These are phyloP conservation scores for Hirsutella rhossiliensis DNA, from an alignment of 2,329 filamentous ascomycete genomes.

Conservation along the genomic window DNA sequence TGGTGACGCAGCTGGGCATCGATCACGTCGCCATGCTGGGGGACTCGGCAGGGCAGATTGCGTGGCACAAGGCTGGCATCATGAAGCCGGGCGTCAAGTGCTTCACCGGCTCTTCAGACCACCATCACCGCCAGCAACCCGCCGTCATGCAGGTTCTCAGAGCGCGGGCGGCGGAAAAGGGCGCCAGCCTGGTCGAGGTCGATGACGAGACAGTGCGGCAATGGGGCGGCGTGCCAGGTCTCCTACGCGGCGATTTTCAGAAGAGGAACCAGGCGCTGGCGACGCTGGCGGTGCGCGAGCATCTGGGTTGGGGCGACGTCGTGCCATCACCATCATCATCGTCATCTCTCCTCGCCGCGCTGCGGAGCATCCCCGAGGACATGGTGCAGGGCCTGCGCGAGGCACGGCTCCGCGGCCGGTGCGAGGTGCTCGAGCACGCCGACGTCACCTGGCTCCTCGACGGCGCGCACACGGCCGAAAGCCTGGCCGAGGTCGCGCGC, in stretches of 20 bases:
- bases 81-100: constrained; percentile 50
- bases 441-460: constrained; percentile 68
- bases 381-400: constrained; percentile 54
- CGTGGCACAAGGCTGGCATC: constrained; percentile 88
- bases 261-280: constrained; percentile 48
- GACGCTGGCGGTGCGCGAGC: constrained; percentile 40
- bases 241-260: constrained; percentile 39
- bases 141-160: constrained; percentile 41
- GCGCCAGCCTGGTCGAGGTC: constrained; percentile 29
- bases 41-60: constrained; percentile 63
- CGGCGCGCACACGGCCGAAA: constrained; percentile 79
- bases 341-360: constrained; percentile 1
- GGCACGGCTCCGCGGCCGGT: constrained; percentile 63
- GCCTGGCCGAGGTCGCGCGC: constrained; percentile 59
- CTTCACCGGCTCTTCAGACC: constrained; percentile 17
- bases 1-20: constrained; percentile 71
- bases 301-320: constrained; percentile 28
- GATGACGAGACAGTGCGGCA: constrained; percentile 21
- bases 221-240: constrained; percentile 30
- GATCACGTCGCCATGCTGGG: constrained; percentile 79
- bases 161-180: constrained; percentile 46
- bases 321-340: too few species aligned
- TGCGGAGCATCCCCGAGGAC: constrained; percentile 18
- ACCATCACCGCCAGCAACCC: constrained; percentile 13
- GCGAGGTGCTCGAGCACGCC: constrained; percentile 49